Evolutionary conservation across 2,329 filamentous ascomycete species (phyloP).

Genomic region (Cadophora malorum): DNA sequence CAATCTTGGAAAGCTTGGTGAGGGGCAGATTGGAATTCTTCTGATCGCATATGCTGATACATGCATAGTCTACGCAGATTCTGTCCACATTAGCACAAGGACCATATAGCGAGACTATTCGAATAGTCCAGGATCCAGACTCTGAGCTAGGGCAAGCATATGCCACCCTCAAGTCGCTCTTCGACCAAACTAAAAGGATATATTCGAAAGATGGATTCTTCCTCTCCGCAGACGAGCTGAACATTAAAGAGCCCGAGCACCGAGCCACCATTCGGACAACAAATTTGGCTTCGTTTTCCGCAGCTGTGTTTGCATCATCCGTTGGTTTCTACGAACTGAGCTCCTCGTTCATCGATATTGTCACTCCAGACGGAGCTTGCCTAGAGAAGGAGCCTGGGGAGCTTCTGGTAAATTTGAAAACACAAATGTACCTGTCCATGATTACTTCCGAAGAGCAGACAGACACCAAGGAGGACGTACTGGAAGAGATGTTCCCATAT

Average conservation of each 20-base stretch:
- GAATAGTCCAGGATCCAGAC: slow-evolving; percentile 60
- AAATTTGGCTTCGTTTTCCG: slow-evolving; percentile 69
- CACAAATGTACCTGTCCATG: slow-evolving; percentile 69
- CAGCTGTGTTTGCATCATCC: slow-evolving; percentile 67
- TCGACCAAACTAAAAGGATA: slow-evolving; percentile 67
- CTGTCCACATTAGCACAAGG: slow-evolving; percentile 62
- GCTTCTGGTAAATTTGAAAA: slow-evolving; percentile 69
- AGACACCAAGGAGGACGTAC: slow-evolving; percentile 57
- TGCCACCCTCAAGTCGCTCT: slow-evolving; percentile 64
- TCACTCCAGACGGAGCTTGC: slow-evolving; percentile 63
- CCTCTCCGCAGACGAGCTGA: slow-evolving; percentile 58
- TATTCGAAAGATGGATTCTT: slow-evolving; percentile 61
- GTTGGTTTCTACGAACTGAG: slow-evolving; percentile 69
- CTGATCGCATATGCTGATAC: slow-evolving; percentile 25
- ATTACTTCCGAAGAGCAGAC: slow-evolving; percentile 59
- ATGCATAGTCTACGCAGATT: slow-evolving; percentile 60
- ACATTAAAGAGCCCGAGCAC: slow-evolving; percentile 57
- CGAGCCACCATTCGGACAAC: slow-evolving; percentile 66
- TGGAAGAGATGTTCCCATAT: slow-evolving; percentile 65
- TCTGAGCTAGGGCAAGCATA: slow-evolving; percentile 67
- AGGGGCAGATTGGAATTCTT: slow-evolving; percentile 35
- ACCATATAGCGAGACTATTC: slow-evolving; percentile 61
- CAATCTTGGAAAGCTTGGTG: slow-evolving; percentile 67
- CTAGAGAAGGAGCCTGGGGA: slow-evolving; percentile 65
- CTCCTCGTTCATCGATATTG: slow-evolving; percentile 67